Evolutionary conservation across 1,284 basidiomycete species (phyloP), one percentile per base, ranked within the genome.

Genomic region (Sanghuangporus sanghuang): DNA sequence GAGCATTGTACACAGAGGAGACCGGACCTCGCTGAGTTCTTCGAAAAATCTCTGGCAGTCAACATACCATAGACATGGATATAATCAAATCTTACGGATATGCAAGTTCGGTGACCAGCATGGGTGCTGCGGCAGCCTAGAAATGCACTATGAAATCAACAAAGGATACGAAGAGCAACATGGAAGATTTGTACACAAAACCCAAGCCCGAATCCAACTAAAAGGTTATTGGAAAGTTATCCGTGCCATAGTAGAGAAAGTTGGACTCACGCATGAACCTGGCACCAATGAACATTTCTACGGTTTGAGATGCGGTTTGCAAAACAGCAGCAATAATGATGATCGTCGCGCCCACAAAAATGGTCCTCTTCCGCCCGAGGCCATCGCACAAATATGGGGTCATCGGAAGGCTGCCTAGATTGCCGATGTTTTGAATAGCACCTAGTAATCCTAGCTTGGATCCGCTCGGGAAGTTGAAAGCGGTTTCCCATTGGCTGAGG

Each of bases 1-100:
- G 75, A 1, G 80, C 77, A 73, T 85, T 85, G 72, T 84, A 85
- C 64, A 81, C 73, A 1, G 83, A 84, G 0, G 81, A 83, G 12
- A 78, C 74, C 57, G 77, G 80, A 6, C 77, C 83, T 42, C 83
- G 80, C 63, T 84, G 79, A 32, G 79, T 73, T 1, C 65, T 60
- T 12, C 44, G 18, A 35, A 42, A 21, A 55, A 35, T n/a, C 12
- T 48, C 12, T 2, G 12, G 49, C 46, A 7, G 46, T 35, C 18
- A 11, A 2, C 35, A 21, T 27, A 35, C 14, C 8, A 35, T 54
- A 14, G 40, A 46, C 23, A 14, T n/a, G 6, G 23, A 12, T 32
- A 42, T 39, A 9, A 2, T 14, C 32, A 18, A 16, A 14, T 59
- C 62, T n/a, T 42, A 76, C 8, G 83, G 83, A 69, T 81, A 84